A percentile compares a stretch with the other conserved stretches of the same genome.
phyloP scores from a whole-genome alignment of 2,329 filamentous ascomycete species.

The Aspergillus novofumigatus region DNA sequence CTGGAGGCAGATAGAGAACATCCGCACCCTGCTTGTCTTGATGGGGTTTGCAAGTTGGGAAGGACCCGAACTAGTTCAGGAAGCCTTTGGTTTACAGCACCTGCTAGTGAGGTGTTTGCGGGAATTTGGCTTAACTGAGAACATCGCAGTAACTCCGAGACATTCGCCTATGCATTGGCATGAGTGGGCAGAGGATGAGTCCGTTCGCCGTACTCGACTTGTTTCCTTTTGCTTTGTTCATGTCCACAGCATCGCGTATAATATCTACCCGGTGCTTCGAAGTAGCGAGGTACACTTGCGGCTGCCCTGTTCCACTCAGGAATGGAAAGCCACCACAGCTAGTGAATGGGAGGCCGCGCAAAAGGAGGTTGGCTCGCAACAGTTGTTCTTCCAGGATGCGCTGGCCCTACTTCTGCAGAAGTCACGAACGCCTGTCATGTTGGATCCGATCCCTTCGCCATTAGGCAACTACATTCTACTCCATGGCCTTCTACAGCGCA shows the following conservation, averaged over 20 bases:
- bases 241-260: slow-evolving; percentile 37
- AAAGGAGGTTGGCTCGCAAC: slow-evolving; percentile 23
- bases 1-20: slow-evolving; percentile 26
- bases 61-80: slow-evolving; percentile 27
- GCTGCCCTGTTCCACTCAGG: slow-evolving; percentile 35
- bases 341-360: slow-evolving; percentile 30
- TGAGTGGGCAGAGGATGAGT: slow-evolving; percentile 35
- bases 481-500: slow-evolving; percentile 67
- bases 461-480: slow-evolving; percentile 69
- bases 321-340: slow-evolving; percentile 32
- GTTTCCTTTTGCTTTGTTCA: slow-evolving; percentile 38
- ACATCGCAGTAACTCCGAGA: slow-evolving; percentile 17
- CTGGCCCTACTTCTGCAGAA: slow-evolving; percentile 30
- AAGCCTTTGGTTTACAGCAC: slow-evolving; percentile 28
- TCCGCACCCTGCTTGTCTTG: slow-evolving; percentile 26
- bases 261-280: slow-evolving; percentile 34
- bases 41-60: slow-evolving; percentile 35
- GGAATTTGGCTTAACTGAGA: slow-evolving; percentile 26
- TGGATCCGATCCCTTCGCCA: slow-evolving; percentile 39
- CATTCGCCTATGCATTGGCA: slow-evolving; percentile 28
- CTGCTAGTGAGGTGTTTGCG: slow-evolving; percentile 29
- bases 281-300: slow-evolving; percentile 36
- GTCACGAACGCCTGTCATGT: slow-evolving; percentile 21
- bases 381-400: slow-evolving; percentile 34
- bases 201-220: slow-evolving; percentile 32